phyloP scores from a whole-genome alignment of 192 early-diverging fungal genomes.

The Kickxella alabastrina region DNA sequence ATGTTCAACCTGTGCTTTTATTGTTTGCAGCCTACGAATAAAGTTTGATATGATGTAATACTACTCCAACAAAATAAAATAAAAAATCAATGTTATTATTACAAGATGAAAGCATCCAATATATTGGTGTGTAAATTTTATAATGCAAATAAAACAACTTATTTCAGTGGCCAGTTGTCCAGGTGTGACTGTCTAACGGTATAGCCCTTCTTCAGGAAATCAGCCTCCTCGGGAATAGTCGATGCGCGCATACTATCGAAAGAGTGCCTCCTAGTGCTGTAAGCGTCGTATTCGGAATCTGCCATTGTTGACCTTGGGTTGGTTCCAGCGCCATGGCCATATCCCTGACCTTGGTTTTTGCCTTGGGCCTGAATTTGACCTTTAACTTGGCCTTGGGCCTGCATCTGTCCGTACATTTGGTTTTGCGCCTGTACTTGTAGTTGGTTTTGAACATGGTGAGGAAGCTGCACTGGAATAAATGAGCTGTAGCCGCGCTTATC shows the following conservation, averaged over 20 bases:
- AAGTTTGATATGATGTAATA: not conserved
- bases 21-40: not conserved
- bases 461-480: conserved; percentile 27
- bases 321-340: not conserved
- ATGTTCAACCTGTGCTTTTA: not conserved
- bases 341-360: not conserved
- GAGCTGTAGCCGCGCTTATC: conserved; percentile 30
- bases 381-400: too few species aligned
- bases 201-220: conserved; percentile 40
- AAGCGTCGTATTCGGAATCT: conserved; percentile 13
- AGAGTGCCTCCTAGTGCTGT: conserved; percentile 17
- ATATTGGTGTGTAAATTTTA: too few species aligned
- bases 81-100: not conserved
- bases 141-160: not conserved
- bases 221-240: conserved; percentile 32
- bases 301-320: not conserved
- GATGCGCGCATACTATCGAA: conserved; percentile 36
- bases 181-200: conserved; percentile 24
- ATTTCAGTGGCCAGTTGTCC: conserved; percentile 41
- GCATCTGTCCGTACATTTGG: too few species aligned
- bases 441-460: too few species aligned
- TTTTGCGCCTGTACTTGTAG: too few species aligned
- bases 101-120: too few species aligned
- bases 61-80: not conserved
- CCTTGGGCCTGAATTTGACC: too few species aligned